These are phyloP conservation scores for Aspergillus avenaceus DNA, from an alignment of 495 filamentous ascomycete species.

Conservation along the genomic window DNA sequence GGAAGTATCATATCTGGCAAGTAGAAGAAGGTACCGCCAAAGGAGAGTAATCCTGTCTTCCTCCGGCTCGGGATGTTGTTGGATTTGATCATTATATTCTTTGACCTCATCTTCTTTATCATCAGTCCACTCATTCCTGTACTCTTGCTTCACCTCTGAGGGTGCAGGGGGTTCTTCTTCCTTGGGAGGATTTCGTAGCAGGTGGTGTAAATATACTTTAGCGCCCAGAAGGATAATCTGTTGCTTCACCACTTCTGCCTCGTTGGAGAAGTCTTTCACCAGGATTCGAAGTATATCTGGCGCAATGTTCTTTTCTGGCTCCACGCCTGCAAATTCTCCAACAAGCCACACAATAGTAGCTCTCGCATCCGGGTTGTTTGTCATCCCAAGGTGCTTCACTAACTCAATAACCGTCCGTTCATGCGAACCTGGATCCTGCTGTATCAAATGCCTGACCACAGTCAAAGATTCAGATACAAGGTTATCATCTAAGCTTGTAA, in stretches of 20 bases:
- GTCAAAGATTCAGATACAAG: conserved; percentile 88
- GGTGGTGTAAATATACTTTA: conserved; percentile 87
- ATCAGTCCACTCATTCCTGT: conserved; percentile 41
- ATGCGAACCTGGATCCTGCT: conserved; percentile 78
- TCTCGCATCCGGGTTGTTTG: conserved; percentile 77
- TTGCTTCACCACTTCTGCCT: conserved; percentile 78
- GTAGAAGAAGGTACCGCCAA: conserved; percentile 78
- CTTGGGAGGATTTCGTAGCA: conserved; percentile 53
- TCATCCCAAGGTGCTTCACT: conserved; percentile 86
- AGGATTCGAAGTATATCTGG: conserved; percentile 90
- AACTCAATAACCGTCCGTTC: conserved; percentile 76
- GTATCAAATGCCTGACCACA: conserved; percentile 91
- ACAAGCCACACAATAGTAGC: conserved; percentile 97
- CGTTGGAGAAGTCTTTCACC: conserved; percentile 75
- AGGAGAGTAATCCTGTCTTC: conserved; percentile 66
- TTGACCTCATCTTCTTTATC: conserved; percentile 30
- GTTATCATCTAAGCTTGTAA: conserved; percentile 77
- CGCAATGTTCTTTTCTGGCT: conserved; percentile 80
- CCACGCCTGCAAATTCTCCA: conserved; percentile 81
- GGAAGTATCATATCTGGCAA: conserved; percentile 87
- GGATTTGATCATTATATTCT: conserved; percentile 23
- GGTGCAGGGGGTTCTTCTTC: conserved; percentile 17
- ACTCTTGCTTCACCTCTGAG: conserved; percentile 16
- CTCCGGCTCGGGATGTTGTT: conserved; percentile 16
- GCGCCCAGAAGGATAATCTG: conserved; percentile 91